Conservation (phyloP, 257 asterid species). For the Datura wrightii region DNA sequence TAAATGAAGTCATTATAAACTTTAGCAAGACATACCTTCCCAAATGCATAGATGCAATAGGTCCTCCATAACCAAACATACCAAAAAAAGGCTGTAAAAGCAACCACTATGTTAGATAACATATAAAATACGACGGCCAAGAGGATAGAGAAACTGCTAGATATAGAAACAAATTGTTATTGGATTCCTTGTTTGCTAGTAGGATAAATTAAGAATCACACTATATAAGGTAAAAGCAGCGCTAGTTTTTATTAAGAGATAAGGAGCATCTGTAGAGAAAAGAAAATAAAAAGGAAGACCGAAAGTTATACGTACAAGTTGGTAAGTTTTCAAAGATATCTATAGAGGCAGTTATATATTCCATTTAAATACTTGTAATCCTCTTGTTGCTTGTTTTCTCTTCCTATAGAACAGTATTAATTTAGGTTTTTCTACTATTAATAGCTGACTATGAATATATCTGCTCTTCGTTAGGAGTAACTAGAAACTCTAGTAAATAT, state of each 20-base stretch:
- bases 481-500: not conserved
- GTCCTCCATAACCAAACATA: constrained; percentile 87
- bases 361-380: constrained; percentile 6
- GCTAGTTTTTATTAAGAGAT: not conserved
- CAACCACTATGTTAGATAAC: constrained; percentile 4
- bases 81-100: constrained; percentile 81
- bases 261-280: not conserved
- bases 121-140: not conserved
- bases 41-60: constrained; percentile 75
- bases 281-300: not conserved
- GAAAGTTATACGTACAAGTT: not conserved
- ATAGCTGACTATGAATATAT: not conserved
- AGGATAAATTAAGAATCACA: constrained; percentile 13
- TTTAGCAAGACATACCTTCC: constrained; percentile 62
- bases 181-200: not conserved
- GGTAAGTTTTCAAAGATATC: not conserved
- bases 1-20: constrained; percentile 28
- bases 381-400: not conserved
- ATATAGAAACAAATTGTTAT: not conserved
- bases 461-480: not conserved
- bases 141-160: not conserved
- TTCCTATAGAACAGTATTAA: not conserved
- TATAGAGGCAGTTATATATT: not conserved
- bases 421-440: constrained; percentile 12
- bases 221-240: not conserved